Percentiles rank a stretch among this genome's conserved stretches.
phyloP scores from a whole-genome alignment of 345 rosid genomes.

The Citrus reticulata region DNA sequence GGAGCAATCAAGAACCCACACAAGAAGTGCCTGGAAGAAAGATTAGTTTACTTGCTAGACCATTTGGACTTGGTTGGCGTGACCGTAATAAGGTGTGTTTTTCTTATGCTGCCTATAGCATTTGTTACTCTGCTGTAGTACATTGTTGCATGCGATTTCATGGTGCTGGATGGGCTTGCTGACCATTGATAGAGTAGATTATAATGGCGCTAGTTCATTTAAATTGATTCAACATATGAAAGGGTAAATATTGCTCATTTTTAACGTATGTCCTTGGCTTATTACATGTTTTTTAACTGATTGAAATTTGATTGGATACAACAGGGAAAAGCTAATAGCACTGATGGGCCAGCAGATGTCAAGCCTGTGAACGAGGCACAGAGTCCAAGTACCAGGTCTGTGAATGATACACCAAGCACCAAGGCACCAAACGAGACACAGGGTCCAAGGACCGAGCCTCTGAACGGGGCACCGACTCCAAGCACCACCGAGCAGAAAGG shows the following conservation, averaged over 20 bases:
- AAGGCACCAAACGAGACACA: slow-evolving; percentile 44
- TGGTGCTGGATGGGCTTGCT: background rate
- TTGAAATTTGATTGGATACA: slow-evolving; percentile 6
- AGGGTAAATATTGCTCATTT: background rate
- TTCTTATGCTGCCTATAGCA: background rate
- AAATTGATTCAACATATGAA: background rate
- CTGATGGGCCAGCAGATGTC: slow-evolving; percentile 35
- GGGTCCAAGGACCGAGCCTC: slow-evolving; percentile 22
- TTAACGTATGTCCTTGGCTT: background rate
- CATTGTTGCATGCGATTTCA: background rate
- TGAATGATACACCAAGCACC: slow-evolving; percentile 15
- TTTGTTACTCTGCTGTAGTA: background rate
- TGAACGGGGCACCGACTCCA: slow-evolving; percentile 19
- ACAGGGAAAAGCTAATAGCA: slow-evolving; percentile 44
- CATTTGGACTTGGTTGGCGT: slow-evolving; percentile 98
- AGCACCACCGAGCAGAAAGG: slow-evolving; percentile 28
- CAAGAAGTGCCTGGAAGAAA: slow-evolving; percentile 72
- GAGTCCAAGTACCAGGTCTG: background rate
- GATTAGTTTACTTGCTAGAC: slow-evolving; percentile 76
- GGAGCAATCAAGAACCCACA: slow-evolving; percentile 50
- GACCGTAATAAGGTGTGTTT: slow-evolving; percentile 83
- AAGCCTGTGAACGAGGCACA: slow-evolving; percentile 29
- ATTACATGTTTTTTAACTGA: background rate
- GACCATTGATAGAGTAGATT: background rate
- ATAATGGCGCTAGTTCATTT: background rate